Evolutionary conservation across 2,329 filamentous ascomycete genomes (phyloP).

Genomic region (Pyrenochaeta sp.): DNA sequence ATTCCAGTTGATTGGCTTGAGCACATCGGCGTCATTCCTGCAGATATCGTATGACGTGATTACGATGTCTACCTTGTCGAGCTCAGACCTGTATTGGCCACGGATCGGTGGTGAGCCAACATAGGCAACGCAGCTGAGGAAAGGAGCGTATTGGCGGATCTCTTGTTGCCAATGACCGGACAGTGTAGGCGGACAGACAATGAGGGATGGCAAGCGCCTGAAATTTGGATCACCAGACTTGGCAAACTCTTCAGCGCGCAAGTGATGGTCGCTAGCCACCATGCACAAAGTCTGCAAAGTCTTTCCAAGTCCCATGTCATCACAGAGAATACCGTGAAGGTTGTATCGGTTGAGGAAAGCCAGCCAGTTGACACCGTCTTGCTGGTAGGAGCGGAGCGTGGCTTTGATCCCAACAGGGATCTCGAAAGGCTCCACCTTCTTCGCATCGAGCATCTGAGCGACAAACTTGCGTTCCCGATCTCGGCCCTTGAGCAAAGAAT

Average conservation of each 20-base stretch:
- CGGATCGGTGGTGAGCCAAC: constrained; percentile 88
- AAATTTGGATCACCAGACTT: constrained; percentile 82
- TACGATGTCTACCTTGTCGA: constrained; percentile 86
- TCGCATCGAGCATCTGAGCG: constrained; percentile 91
- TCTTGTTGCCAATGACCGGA: constrained; percentile 99
- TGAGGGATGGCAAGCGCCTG: constrained; percentile 84
- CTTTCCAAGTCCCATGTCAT: constrained; percentile 99
- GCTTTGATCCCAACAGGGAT: constrained; percentile 98
- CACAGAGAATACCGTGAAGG: constrained; percentile 95
- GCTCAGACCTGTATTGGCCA: constrained; percentile 71
- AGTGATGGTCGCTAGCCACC: constrained; percentile 95
- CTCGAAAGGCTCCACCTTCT: constrained; percentile 93
- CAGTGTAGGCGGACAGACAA: constrained; percentile 93
- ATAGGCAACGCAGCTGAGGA: constrained; percentile 88
- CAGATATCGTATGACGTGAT: constrained; percentile 99
- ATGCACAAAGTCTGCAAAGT: constrained; percentile 98
- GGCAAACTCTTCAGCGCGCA: constrained; percentile 87
- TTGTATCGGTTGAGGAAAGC: constrained; percentile 98
- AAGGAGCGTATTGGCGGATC: constrained; percentile 93
- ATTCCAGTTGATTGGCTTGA: constrained; percentile 90
- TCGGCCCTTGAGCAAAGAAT: constrained; percentile 85
- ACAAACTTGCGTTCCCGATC: constrained; percentile 97
- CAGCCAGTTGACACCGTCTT: constrained; percentile 98
- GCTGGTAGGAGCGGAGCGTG: constrained; percentile 94
- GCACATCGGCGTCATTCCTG: constrained; percentile 88